Evolutionary conservation across 306 rosid species (phyloP).

Genomic region (Lathyrus sativus): DNA sequence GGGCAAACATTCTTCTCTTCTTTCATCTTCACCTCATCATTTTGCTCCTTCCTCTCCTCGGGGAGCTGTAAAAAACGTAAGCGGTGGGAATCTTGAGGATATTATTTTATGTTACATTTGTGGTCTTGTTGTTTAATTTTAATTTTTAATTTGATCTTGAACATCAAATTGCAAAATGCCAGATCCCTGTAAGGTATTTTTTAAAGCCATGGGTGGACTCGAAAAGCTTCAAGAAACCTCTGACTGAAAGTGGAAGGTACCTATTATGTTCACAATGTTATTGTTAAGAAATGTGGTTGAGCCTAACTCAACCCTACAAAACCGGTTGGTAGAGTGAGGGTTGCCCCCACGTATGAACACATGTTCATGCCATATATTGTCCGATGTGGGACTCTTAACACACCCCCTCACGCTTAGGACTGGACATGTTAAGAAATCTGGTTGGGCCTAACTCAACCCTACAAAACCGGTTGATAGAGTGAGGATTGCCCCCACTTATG

Average conservation of each 20-base stretch:
- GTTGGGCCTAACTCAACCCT: too few relatives aligned
- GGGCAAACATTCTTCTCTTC: conserved; percentile 70
- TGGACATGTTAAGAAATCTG: too few relatives aligned
- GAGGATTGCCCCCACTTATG: too few relatives aligned
- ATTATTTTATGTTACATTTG: conserved; percentile 25
- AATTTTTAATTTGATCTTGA: conserved; percentile 49
- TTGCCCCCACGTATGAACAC: too few relatives aligned
- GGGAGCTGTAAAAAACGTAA: conserved; percentile 67
- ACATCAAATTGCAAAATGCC: conserved; percentile 75
- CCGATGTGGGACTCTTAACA: too few relatives aligned
- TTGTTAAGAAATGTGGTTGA: too few relatives aligned
- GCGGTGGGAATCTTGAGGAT: conserved; percentile 35
- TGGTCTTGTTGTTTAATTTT: conserved; percentile 9
- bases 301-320: too few relatives aligned
- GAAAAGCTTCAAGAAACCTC: conserved; percentile 68
- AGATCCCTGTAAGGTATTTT: conserved; percentile 74
- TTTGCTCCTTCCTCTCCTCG: conserved; percentile 67
- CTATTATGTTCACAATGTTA: conserved; percentile 28
- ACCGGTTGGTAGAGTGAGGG: too few relatives aligned
- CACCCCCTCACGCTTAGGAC: too few relatives aligned
- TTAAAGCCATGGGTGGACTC: conserved; percentile 66
- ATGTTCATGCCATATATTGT: too few relatives aligned
- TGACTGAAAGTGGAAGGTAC: conserved; percentile 81
- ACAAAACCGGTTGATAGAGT: too few relatives aligned
- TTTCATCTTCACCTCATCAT: conserved; percentile 74